Base-by-base conservation (phyloP, 768 basidiomycete species). In the Pisolithus orientalis region DNA sequence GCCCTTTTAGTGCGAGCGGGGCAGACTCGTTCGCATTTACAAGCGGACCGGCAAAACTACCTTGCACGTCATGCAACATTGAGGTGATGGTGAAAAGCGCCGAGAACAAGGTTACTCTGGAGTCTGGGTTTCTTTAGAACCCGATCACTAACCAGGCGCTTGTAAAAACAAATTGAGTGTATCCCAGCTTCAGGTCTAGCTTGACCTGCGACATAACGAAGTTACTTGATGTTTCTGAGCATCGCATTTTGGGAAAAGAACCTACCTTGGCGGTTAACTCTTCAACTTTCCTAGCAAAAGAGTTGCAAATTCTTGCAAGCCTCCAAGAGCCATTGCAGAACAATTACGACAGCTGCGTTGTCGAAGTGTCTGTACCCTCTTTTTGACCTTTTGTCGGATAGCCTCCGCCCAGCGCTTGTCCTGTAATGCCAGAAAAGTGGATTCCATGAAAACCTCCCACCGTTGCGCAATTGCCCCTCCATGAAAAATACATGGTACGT, bases 371-470 rank as follows among this genome's bases (percentile, higher is more conserved):
- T 48, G 50, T 2, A 56, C 42, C 0, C 53, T 51, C 1, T 51
- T 31, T 3, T 55, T 53, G 3, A 21, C 51, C 10, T 1, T 5
- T 3, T 28, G 3, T 11, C 48, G 34, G 7, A 63, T 54, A 5
- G 49, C 53, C 28, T 44, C 52, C 9, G 44, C 51, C 34, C 55
- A 65, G 0, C 64, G 56, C 28, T 32, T 62, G 17, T 62, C 58
- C 27, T 45, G 52, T 40, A 67, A 46, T 65, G 49, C 56, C 5
- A 11, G 5, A 27, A 54, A 59, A 0, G 44, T 50, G 17, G 43
- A 40, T 3, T 53, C 49, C 63, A 64, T 51, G 39, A 58, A 65
- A 11, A 52, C 37, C 3, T 53, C 47, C 65, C 64, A 65, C 65
- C 60, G 62, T 5, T 52, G 29, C 10, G 47, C 32, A 16, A 53